Evolutionary conservation across 495 filamentous ascomycete genomes (phyloP).

Genomic region (Bacidia rubella): DNA sequence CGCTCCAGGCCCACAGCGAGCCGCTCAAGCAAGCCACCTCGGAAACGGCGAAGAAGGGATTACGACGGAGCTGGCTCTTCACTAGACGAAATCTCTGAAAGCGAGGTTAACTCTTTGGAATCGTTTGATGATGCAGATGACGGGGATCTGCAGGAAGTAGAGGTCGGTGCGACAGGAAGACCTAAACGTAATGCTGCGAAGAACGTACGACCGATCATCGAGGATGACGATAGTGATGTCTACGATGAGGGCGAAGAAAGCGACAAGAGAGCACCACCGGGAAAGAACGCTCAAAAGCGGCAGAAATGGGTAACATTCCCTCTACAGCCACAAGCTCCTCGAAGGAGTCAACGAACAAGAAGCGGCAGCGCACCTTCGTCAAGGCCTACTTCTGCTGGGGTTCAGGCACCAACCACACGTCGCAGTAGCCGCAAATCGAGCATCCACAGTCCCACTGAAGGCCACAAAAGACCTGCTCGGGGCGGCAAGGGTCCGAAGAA

Average conservation of each 20-base stretch:
- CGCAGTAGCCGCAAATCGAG: slow-evolving; percentile 47
- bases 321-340: background rate
- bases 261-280: slow-evolving; percentile 19
- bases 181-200: slow-evolving; percentile 50
- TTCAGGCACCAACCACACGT: slow-evolving; percentile 25
- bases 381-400: slow-evolving; percentile 22
- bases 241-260: slow-evolving; percentile 12
- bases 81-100: slow-evolving; percentile 47
- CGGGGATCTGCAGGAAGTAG: slow-evolving; percentile 38
- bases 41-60: slow-evolving; percentile 34
- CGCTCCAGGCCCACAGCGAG: slow-evolving; percentile 29
- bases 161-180: slow-evolving; percentile 54
- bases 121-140: slow-evolving; percentile 48
- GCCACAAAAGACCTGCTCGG: slow-evolving; percentile 37
- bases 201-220: slow-evolving; percentile 30
- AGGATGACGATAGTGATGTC: slow-evolving; percentile 16
- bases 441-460: slow-evolving; percentile 46
- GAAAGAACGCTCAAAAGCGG: slow-evolving; percentile 22
- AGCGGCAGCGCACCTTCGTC: slow-evolving; percentile 29
- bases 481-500: slow-evolving; percentile 52
- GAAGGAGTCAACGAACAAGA: slow-evolving; percentile 29
- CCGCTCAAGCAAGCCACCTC: slow-evolving; percentile 29
- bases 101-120: slow-evolving; percentile 51
- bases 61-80: slow-evolving; percentile 40
- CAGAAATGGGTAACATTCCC: background rate